Evolutionary conservation across 2,329 filamentous ascomycete species (phyloP), one percentile per base, ranked within the genome.

Genomic region (Colletotrichum tofieldiae): DNA sequence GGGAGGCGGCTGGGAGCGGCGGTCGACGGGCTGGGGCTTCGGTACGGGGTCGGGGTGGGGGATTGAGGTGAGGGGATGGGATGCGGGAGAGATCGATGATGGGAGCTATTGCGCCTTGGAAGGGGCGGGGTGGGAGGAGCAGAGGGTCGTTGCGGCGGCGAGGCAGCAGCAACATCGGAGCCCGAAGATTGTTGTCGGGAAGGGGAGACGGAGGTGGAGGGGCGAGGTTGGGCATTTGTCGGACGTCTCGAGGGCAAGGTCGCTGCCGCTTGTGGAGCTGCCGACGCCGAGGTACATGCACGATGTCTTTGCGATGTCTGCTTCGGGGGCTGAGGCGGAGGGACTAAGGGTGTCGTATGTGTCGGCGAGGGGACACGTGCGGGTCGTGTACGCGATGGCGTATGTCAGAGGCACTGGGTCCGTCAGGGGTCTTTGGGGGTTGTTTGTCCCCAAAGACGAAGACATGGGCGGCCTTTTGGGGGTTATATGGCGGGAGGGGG

Each of bases 81-180:
- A 71, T 7, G 58, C 43, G 52, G 23, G 58, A 39, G 58, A 66
- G 29, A 39, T 66, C 11, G 62, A 70, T 0, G 29, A 32, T 29
- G 65, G 65, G 51, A 63, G 69, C 4, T 72, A 63, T 35, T 69
- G 65, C 39, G 69, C 52, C 26, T n/a, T 68, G 5, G 65, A 72
- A 7, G 69, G 58, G 65, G 69, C 65, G 11, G 5, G 58, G 51
- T 72, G 65, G 58, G 69, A 63, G 51, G 69, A 72, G 65, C 64
- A 71, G 51, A 58, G 59, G 43, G 43, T n/a, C 18, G 14, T 35
- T 18, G 11, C 45, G 45, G 26, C 23, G 6, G 37, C 39, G 51
- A 43, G 26, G 37, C 47, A 26, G 26, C 35, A 23, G 8, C 6
- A 32, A 8, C 7, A 23, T 5, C 11, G 32, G 8, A 32, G 7